Evolutionary conservation across 2,329 filamentous ascomycete genomes (phyloP).

Genomic region (Ophiocordyceps robertsii): DNA sequence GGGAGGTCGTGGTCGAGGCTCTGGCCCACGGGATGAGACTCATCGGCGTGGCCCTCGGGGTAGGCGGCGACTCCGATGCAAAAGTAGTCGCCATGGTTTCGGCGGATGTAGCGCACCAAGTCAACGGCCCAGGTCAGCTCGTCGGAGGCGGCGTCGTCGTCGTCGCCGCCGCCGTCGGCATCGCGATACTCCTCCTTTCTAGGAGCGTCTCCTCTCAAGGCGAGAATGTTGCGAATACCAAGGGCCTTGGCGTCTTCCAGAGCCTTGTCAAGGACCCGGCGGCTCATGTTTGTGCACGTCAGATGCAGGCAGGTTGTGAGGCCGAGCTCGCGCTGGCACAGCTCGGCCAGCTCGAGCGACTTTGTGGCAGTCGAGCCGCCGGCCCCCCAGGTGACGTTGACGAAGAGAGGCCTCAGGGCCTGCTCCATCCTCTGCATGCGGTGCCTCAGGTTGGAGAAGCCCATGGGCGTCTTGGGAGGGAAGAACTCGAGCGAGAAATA

Average conservation of each 20-base stretch:
- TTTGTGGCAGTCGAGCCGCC: conserved; percentile 85
- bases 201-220: conserved; percentile 82
- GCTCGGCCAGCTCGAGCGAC: conserved; percentile 85
- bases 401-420: conserved; percentile 80
- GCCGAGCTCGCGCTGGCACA: conserved; percentile 83
- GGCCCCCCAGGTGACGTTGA: conserved; percentile 96
- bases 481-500: conserved; percentile 99
- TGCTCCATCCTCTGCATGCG: conserved; percentile 92
- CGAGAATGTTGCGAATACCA: conserved; percentile 87
- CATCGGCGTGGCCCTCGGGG: conserved; percentile 88
- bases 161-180: conserved; percentile 41
- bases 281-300: conserved; percentile 97
- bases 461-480: conserved; percentile 93
- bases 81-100: conserved; percentile 84
- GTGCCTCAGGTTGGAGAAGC: conserved; percentile 83
- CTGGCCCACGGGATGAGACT: conserved; percentile 62
- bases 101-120: conserved; percentile 76
- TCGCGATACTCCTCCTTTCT: conserved; percentile 73
- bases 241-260: conserved; percentile 81
- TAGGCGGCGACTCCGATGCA: conserved; percentile 92
- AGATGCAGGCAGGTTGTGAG: conserved; percentile 92
- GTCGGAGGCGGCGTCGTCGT: conserved; percentile 52
- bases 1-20: conserved; percentile 70
- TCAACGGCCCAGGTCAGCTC: conserved; percentile 86
- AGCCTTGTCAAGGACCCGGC: conserved; percentile 71